Percentiles rank a stretch among this genome's conserved stretches.
These are phyloP conservation scores for Haberlea rhodopensis DNA, from an alignment of 257 asterid genomes.

Conservation along the genomic window DNA sequence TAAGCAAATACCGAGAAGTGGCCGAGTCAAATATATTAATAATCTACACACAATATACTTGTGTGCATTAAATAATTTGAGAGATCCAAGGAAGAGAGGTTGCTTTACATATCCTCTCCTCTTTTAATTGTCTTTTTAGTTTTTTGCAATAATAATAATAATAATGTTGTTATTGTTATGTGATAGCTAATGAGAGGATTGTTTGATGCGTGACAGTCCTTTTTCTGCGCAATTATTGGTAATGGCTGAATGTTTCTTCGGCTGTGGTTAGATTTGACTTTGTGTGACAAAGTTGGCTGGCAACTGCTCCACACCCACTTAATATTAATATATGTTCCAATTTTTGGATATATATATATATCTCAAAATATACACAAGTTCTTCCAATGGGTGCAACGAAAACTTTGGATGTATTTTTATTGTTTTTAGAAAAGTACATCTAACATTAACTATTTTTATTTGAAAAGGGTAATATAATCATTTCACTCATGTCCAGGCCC, in stretches of 20 bases:
- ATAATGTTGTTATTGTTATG: background rate
- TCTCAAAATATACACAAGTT: too few relatives aligned
- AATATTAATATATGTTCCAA: background rate
- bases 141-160: background rate
- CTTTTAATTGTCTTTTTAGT: slow-evolving; percentile 10
- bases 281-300: background rate
- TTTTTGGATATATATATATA: background rate
- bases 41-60: slow-evolving; percentile 2
- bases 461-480: too few relatives aligned
- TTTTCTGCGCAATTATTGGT: slow-evolving; percentile 32
- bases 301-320: slow-evolving; percentile 10
- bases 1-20: background rate
- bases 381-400: too few relatives aligned
- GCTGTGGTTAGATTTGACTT: slow-evolving; percentile 21
- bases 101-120: slow-evolving; percentile 35
- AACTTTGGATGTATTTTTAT: too few relatives aligned
- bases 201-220: slow-evolving; percentile 17
- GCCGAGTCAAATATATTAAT: slow-evolving; percentile 16
- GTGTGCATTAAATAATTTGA: slow-evolving; percentile 24
- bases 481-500: too few relatives aligned
- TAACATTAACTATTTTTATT: too few relatives aligned
- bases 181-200: slow-evolving; percentile 8
- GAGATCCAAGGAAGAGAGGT: slow-evolving; percentile 54
- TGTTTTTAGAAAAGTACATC: too few relatives aligned
- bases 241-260: slow-evolving; percentile 17